Evolutionary conservation across 2,329 filamentous ascomycete genomes (phyloP).

Genomic region (Dactylonectria macrodidyma): DNA sequence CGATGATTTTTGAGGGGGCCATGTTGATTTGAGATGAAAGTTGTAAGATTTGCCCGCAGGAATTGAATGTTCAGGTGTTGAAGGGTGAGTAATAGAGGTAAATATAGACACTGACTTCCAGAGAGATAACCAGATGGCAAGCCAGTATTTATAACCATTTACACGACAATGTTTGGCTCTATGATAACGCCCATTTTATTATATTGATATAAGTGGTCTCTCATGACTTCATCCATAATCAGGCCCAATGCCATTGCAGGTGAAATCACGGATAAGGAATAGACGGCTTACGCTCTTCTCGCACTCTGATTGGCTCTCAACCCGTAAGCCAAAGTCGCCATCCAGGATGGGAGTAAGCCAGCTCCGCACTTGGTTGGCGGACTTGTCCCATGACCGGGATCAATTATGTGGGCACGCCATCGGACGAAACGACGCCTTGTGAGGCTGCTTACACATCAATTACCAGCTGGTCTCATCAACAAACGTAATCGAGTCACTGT

Average conservation of each 20-base stretch:
- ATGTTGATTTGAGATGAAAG: conserved; percentile 18
- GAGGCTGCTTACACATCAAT: conserved; percentile 1
- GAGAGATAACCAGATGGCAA: neutral
- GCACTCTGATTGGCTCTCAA: conserved; percentile 34
- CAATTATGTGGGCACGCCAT: neutral
- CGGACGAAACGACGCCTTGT: neutral
- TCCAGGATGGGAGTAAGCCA: conserved; percentile 13
- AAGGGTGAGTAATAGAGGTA: neutral
- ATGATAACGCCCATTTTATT: neutral
- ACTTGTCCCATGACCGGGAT: neutral
- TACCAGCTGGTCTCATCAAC: neutral
- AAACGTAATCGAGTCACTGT: neutral
- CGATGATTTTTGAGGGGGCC: conserved; percentile 51
- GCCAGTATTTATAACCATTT: neutral
- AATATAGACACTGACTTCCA: neutral
- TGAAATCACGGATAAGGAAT: neutral
- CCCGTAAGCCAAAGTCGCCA: conserved; percentile 41
- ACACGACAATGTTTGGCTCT: neutral
- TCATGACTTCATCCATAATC: neutral
- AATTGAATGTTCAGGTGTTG: neutral
- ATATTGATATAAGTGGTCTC: neutral
- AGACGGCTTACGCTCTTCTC: conserved; percentile 6
- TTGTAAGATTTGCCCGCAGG: neutral
- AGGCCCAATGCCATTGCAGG: too few species aligned
- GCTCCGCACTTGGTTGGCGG: conserved; percentile 8